These are phyloP conservation scores for Ceratocystiopsis minuta DNA, from an alignment of 2,329 filamentous ascomycete species.

Conservation along the genomic window DNA sequence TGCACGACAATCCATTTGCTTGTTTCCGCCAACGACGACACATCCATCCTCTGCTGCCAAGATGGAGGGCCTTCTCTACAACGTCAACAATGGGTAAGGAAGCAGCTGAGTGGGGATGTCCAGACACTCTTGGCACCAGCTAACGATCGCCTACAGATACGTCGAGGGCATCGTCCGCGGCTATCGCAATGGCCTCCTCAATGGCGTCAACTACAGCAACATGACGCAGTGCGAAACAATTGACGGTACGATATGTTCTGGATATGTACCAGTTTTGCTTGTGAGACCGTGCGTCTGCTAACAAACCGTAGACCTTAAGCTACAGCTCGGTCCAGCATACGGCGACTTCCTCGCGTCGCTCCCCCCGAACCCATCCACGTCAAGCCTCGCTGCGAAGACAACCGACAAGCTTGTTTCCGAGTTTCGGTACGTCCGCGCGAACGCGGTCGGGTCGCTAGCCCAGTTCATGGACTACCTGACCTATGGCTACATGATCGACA, in stretches of 20 bases:
- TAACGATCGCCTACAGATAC: slow-evolving; percentile 43
- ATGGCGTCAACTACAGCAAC: slow-evolving; percentile 80
- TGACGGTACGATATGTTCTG: slow-evolving; percentile 47
- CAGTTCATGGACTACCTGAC: slow-evolving; percentile 97
- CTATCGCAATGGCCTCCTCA: slow-evolving; percentile 88
- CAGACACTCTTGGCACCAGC: background rate
- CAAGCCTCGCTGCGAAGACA: slow-evolving; percentile 80
- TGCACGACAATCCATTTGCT: too few relatives aligned
- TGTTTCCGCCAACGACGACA: too few relatives aligned
- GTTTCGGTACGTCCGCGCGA: slow-evolving; percentile 89
- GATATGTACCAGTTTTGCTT: too few relatives aligned
- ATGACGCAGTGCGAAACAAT: slow-evolving; percentile 95
- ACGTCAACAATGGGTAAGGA: slow-evolving; percentile 74
- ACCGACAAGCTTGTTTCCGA: slow-evolving; percentile 97
- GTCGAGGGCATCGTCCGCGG: slow-evolving; percentile 94
- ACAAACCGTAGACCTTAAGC: slow-evolving; percentile 60
- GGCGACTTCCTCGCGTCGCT: slow-evolving; percentile 91
- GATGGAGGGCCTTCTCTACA: slow-evolving; percentile 91
- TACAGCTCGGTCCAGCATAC: slow-evolving; percentile 90
- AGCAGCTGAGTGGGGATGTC: background rate
- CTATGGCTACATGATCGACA: slow-evolving; percentile 99
- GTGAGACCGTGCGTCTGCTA: background rate
- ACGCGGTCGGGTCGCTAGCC: slow-evolving; percentile 75
- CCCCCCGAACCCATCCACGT: slow-evolving; percentile 92
- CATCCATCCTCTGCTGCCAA: slow-evolving; percentile 11